Percentiles rank a stretch among this genome's conserved stretches.
These are phyloP conservation scores for Eutrema japonicum DNA, from an alignment of 345 rosid species.

Conservation along the genomic window DNA sequence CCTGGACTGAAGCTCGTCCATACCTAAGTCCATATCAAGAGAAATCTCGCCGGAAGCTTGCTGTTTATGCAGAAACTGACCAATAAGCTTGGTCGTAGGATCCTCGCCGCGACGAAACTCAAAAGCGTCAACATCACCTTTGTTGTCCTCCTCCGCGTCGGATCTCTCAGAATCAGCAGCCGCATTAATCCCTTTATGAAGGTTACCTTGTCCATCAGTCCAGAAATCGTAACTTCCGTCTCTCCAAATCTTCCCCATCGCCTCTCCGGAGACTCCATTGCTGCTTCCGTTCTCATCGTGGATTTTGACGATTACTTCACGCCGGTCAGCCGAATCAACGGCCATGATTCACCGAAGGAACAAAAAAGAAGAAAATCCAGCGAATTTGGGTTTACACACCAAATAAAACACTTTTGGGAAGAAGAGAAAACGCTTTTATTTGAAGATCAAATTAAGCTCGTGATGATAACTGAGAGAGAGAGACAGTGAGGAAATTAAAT, in stretches of 20 bases:
- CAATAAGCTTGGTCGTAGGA: slow-evolving; percentile 52
- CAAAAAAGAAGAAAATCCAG: neutral
- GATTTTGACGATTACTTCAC: slow-evolving; percentile 49
- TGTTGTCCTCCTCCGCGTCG: slow-evolving; percentile 15
- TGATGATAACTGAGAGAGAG: slow-evolving; percentile 28
- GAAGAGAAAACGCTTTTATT: slow-evolving; percentile 36
- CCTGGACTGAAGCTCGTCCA: slow-evolving; percentile 48
- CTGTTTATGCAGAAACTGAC: slow-evolving; percentile 58
- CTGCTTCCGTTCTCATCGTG: slow-evolving; percentile 34
- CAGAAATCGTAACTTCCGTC: slow-evolving; percentile 72
- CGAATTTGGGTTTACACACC: neutral
- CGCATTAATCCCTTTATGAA: slow-evolving; percentile 17
- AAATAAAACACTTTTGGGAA: slow-evolving; percentile 19
- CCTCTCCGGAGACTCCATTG: slow-evolving; percentile 31
- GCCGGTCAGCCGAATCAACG: slow-evolving; percentile 47
- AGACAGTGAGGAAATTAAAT: neutral
- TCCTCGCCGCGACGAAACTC: slow-evolving; percentile 50
- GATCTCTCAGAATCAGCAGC: slow-evolving; percentile 28
- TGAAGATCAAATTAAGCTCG: slow-evolving; percentile 1
- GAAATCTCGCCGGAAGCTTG: slow-evolving; percentile 57
- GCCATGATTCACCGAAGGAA: slow-evolving; percentile 42
- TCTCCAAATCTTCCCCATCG: slow-evolving; percentile 52
- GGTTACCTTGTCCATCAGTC: slow-evolving; percentile 43
- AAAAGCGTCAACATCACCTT: slow-evolving; percentile 20
- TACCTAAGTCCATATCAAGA: slow-evolving; percentile 54